Evolutionary conservation across 129 eudicot genomes (phyloP).

Genomic region (Saussurea involucrata): DNA sequence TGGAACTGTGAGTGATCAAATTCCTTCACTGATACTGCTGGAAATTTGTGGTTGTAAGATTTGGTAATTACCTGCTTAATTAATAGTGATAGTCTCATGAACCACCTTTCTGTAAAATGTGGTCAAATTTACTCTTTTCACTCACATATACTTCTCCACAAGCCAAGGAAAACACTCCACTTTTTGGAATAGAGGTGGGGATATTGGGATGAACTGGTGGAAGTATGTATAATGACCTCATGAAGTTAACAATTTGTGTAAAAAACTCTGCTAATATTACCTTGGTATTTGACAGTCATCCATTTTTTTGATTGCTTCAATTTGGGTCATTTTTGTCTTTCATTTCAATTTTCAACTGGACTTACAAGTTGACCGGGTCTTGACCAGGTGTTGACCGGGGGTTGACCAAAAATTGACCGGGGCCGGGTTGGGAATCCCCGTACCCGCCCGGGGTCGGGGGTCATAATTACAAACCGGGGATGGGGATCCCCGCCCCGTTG

Average conservation of each 20-base stretch:
- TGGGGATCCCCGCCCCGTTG: too few relatives aligned
- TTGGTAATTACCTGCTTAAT: constrained; percentile 6
- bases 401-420: too few relatives aligned
- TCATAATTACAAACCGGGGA: too few relatives aligned
- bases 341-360: constrained; percentile 12
- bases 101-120: too few relatives aligned
- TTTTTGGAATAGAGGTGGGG: neutral
- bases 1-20: constrained; percentile 76
- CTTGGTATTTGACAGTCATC: neutral
- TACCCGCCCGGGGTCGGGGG: too few relatives aligned
- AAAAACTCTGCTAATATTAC: neutral
- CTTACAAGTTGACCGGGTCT: too few relatives aligned
- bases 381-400: too few relatives aligned
- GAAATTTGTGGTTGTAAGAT: constrained; percentile 6
- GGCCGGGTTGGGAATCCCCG: too few relatives aligned
- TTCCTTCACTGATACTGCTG: neutral
- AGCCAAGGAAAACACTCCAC: too few relatives aligned
- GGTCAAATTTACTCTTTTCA: too few relatives aligned
- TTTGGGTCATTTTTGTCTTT: neutral
- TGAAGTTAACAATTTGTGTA: neutral
- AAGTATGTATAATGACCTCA: neutral
- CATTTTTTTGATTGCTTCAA: constrained; percentile 12
- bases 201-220: neutral
- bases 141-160: too few relatives aligned
- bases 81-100: neutral